phyloP scores from a whole-genome alignment of 164 flowering plant species.

The Paratinospora sagittata region DNA sequence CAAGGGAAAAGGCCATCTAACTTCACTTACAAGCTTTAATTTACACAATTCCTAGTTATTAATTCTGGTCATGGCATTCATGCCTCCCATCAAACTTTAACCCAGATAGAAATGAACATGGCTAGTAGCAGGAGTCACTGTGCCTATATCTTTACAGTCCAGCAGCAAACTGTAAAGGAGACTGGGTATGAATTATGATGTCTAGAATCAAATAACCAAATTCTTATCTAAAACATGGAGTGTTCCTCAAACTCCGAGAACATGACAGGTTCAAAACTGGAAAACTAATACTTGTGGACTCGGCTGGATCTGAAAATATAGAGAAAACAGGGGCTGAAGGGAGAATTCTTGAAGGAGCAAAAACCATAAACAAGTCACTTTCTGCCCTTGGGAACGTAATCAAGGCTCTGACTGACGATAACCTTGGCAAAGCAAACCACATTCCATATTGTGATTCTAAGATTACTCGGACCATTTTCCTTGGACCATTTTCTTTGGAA shows the following conservation, averaged over 20 bases:
- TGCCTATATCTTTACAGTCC: constrained; percentile 53
- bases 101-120: constrained; percentile 69
- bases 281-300: constrained; percentile 73
- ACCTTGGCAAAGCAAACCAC: constrained; percentile 52
- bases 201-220: no score
- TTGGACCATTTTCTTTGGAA: no score
- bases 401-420: constrained; percentile 63
- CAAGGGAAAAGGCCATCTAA: not conserved
- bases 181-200: constrained; percentile 34
- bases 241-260: not conserved
- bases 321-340: no score
- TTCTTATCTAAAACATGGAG: no score
- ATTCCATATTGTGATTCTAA: no score
- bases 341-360: constrained; percentile 85
- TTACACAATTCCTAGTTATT: not conserved
- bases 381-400: constrained; percentile 86
- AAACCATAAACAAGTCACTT: constrained; percentile 79
- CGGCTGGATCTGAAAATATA: constrained; percentile 96
- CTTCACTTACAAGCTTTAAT: not conserved
- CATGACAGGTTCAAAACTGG: constrained; percentile 48
- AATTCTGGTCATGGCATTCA: constrained; percentile 3
- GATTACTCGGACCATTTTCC: no score
- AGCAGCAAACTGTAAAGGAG: constrained; percentile 38
- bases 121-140: constrained; percentile 92
- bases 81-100: constrained; percentile 18